Evolutionary conservation across 1,284 basidiomycete genomes (phyloP).

Genomic region (Thecaphora thlaspeos): DNA sequence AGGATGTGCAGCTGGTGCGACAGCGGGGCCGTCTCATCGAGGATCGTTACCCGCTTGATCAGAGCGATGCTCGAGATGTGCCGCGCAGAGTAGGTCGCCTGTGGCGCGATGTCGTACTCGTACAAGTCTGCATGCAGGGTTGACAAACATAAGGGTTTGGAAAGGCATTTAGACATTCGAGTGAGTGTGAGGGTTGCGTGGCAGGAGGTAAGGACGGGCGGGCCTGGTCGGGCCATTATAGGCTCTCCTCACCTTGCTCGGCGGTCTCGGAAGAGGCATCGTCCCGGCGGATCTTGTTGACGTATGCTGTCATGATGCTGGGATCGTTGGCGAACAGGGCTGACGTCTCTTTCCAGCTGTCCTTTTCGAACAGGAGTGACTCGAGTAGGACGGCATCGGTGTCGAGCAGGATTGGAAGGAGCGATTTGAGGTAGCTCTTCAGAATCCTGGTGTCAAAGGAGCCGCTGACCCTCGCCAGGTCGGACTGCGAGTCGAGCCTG

Average conservation of each 20-base stretch:
- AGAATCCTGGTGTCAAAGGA: slow-evolving; percentile 18
- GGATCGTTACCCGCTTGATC: slow-evolving; percentile 82
- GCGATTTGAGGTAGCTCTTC: slow-evolving; percentile 30
- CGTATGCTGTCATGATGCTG: slow-evolving; percentile 35
- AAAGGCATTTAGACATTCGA: not conserved
- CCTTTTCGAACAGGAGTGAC: slow-evolving; percentile 23
- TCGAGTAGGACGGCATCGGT: slow-evolving; percentile 23
- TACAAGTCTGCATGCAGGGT: slow-evolving; percentile 13
- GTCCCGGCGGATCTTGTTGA: slow-evolving; percentile 44
- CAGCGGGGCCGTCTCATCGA: slow-evolving; percentile 77
- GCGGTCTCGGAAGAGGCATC: slow-evolving; percentile 20
- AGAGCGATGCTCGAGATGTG: slow-evolving; percentile 85
- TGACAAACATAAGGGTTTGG: not conserved
- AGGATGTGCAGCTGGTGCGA: slow-evolving; percentile 86
- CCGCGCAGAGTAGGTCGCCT: slow-evolving; percentile 76
- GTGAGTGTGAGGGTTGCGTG: no score
- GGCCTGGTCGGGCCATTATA: no score
- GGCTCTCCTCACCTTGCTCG: slow-evolving; percentile 5
- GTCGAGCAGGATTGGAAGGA: slow-evolving; percentile 35
- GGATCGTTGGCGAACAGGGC: slow-evolving; percentile 37
- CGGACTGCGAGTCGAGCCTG: no score
- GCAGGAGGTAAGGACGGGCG: no score
- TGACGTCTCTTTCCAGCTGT: slow-evolving; percentile 35
- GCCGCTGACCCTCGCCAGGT: slow-evolving; percentile 11
- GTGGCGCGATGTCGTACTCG: slow-evolving; percentile 69